Percentiles rank a stretch among this genome's conserved stretches.
Conservation (phyloP, 202 grass and related monocot genomes). For the Panicum virgatum region DNA sequence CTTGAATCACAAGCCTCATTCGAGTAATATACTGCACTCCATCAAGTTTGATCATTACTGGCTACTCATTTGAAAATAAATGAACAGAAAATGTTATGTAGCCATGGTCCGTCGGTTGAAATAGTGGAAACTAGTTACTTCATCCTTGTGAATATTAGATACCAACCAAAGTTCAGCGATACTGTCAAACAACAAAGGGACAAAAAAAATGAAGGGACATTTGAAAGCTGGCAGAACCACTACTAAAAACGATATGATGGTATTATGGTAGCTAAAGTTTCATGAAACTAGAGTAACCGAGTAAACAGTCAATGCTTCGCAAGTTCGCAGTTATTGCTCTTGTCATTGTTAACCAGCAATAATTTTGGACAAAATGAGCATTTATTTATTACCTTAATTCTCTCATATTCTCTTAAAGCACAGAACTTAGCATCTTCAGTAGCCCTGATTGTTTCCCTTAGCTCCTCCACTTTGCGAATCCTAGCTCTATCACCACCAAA, state of each 20-base stretch:
- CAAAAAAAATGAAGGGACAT: background rate
- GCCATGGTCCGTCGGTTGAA: background rate
- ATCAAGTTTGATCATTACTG: background rate
- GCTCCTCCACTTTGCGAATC: conserved; percentile 71
- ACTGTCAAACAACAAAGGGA: background rate
- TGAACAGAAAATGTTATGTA: background rate
- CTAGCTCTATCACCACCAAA: conserved; percentile 94
- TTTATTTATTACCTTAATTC: conserved; percentile 83
- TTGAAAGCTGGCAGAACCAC: conserved; percentile 1
- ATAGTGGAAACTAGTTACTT: background rate
- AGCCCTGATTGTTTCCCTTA: conserved; percentile 79
- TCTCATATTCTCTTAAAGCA: conserved; percentile 84
- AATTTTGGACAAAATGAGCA: conserved; percentile 3
- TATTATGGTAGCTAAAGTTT: conserved; percentile 2
- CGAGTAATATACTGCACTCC: background rate
- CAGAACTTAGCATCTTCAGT: conserved; percentile 92
- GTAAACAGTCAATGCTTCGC: background rate
- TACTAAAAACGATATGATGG: background rate
- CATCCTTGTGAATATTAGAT: conserved; percentile 8
- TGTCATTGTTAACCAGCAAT: background rate
- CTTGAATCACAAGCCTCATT: background rate
- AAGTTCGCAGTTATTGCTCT: background rate
- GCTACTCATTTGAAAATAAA: background rate
- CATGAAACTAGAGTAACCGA: conserved; percentile 9
- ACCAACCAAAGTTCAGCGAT: conserved; percentile 3